phyloP scores from a whole-genome alignment of 345 rosid species.

The Salix koriyanagi region DNA sequence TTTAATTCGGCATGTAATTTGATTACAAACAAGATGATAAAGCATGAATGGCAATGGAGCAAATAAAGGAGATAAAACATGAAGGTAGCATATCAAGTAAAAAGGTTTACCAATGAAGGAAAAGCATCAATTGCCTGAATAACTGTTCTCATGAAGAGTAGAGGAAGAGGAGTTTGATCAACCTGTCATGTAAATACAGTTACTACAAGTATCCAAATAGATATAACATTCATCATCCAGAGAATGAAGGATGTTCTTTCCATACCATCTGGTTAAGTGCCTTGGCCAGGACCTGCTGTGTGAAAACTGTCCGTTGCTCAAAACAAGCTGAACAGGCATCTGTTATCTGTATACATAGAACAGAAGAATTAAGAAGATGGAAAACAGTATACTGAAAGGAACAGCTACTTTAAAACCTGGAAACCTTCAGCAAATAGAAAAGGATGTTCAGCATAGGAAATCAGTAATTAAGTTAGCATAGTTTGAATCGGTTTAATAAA shows the following conservation, averaged over 20 bases:
- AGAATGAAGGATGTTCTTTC: background rate
- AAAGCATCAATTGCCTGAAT: slow-evolving; percentile 95
- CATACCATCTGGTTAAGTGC: slow-evolving; percentile 92
- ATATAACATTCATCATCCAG: background rate
- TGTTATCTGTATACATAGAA: slow-evolving; percentile 56
- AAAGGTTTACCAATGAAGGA: slow-evolving; percentile 69
- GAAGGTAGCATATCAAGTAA: background rate
- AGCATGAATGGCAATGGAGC: too few species aligned
- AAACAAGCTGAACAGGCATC: slow-evolving; percentile 97
- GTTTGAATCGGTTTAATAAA: too few species aligned
- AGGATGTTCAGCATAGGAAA: too few species aligned
- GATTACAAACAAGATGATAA: too few species aligned
- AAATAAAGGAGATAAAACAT: background rate
- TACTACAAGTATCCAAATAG: slow-evolving; percentile 11
- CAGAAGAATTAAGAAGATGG: background rate
- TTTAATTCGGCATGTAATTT: too few species aligned
- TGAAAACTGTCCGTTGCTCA: slow-evolving; percentile 94
- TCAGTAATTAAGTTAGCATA: too few species aligned
- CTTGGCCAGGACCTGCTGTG: slow-evolving; percentile 91
- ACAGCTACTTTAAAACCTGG: background rate
- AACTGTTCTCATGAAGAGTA: slow-evolving; percentile 98
- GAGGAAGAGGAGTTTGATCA: slow-evolving; percentile 80
- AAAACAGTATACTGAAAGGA: background rate
- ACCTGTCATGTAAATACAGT: slow-evolving; percentile 54
- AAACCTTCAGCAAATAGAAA: background rate